phyloP scores from a whole-genome alignment of 2,329 filamentous ascomycete species.

The Hypoxylon sp. region DNA sequence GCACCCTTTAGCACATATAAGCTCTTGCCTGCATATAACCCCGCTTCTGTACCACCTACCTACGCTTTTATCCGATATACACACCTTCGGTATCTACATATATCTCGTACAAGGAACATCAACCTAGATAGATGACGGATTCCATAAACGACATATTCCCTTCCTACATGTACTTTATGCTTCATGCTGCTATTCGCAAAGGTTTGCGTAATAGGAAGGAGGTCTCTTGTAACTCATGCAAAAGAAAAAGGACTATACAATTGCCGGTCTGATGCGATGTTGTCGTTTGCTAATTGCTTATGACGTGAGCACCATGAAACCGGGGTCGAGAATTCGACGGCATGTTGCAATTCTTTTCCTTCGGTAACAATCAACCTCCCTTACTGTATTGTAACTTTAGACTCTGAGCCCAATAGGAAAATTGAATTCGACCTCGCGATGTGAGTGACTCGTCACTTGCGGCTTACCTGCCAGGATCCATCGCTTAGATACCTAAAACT shows the following conservation, averaged over 20 bases:
- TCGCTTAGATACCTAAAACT: not conserved
- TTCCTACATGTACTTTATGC: too few relatives aligned
- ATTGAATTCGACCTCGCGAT: conserved; percentile 1
- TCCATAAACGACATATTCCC: too few relatives aligned
- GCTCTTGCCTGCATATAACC: conserved; percentile 16
- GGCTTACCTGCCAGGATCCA: conserved; percentile 4
- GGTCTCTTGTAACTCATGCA: conserved; percentile 6
- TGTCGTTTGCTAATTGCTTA: conserved; percentile 30
- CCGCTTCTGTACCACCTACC: not conserved
- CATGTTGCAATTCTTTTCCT: conserved; percentile 21
- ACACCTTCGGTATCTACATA: not conserved
- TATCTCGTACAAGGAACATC: too few relatives aligned
- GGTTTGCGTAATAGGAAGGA: conserved; percentile 27
- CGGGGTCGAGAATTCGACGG: conserved; percentile 13
- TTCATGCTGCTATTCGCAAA: conserved; percentile 7
- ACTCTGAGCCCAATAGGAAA: conserved; percentile 16
- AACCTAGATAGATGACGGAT: too few relatives aligned
- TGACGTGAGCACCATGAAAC: conserved; percentile 28
- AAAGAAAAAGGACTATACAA: conserved; percentile 16
- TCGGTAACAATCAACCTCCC: conserved; percentile 14
- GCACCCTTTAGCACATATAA: conserved; percentile 28
- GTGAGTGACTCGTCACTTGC: conserved; percentile 27
- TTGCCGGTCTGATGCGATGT: conserved; percentile 28
- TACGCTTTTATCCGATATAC: not conserved
- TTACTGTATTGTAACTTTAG: conserved; percentile 8